A percentile compares a stretch with the other conserved stretches of the same genome.
phyloP scores from a whole-genome alignment of 2,329 filamentous ascomycete species.

The Trichoderma semiorbis region DNA sequence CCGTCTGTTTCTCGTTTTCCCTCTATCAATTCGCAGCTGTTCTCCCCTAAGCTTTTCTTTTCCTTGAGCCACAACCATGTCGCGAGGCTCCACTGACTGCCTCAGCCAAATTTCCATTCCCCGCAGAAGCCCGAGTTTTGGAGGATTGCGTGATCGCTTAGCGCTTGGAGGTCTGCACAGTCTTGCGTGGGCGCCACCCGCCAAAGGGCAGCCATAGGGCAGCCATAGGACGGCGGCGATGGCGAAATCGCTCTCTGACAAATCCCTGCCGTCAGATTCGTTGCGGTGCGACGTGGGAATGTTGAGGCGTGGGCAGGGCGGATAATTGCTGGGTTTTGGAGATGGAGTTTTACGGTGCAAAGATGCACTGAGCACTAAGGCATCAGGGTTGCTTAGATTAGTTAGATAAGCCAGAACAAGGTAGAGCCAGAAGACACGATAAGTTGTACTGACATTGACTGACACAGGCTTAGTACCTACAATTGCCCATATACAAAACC shows the following conservation, averaged over 20 bases:
- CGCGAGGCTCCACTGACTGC: constrained; percentile 15
- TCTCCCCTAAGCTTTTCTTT: background rate
- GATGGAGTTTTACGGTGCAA: background rate
- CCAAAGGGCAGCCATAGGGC: background rate
- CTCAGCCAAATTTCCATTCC: constrained; percentile 23
- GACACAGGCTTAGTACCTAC: background rate
- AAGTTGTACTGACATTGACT: background rate
- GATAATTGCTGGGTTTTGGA: background rate
- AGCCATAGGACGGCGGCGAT: constrained; percentile 19
- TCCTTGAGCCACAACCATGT: background rate
- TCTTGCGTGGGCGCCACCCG: constrained; percentile 16
- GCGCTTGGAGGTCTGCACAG: constrained; percentile 22
- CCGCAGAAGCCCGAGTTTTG: constrained; percentile 26
- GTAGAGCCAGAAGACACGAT: background rate
- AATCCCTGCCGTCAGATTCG: constrained; percentile 25
- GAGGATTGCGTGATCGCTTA: constrained; percentile 37
- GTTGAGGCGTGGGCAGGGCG: background rate
- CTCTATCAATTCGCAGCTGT: background rate
- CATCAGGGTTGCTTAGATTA: background rate
- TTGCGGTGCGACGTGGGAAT: constrained; percentile 1
- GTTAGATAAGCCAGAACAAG: background rate
- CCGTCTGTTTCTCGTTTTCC: background rate
- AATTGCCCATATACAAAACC: background rate
- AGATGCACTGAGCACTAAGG: background rate
- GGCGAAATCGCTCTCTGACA: constrained; percentile 26